phyloP scores from a whole-genome alignment of 208 protist species.

The Entamoeba dispar region DNA sequence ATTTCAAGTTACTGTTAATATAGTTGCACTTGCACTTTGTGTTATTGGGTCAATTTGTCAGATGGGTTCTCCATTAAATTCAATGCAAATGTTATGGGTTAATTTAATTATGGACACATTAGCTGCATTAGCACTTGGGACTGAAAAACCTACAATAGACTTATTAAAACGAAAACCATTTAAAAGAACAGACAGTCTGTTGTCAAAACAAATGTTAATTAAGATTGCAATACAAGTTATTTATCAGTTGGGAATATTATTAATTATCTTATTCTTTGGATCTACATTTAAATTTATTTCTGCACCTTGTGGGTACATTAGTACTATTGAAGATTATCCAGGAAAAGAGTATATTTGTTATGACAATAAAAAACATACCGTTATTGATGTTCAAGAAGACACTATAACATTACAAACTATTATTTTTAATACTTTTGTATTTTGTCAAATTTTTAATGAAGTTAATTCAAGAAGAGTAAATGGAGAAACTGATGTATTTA shows the following conservation, averaged over 20 bases:
- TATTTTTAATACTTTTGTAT: slow-evolving; percentile 22
- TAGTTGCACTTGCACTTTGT: slow-evolving; percentile 64
- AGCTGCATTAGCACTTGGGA: slow-evolving; percentile 79
- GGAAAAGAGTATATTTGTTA: neutral
- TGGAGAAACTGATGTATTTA: neutral
- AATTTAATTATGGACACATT: slow-evolving; percentile 97
- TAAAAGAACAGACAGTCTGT: neutral
- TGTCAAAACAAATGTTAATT: slow-evolving; percentile 13
- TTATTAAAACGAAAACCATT: slow-evolving; percentile 12
- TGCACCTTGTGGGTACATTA: neutral
- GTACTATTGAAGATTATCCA: neutral
- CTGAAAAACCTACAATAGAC: slow-evolving; percentile 56
- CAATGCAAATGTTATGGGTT: slow-evolving; percentile 74
- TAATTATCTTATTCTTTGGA: neutral
- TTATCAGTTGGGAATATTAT: slow-evolving; percentile 11
- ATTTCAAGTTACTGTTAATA: slow-evolving; percentile 85
- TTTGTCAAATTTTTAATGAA: slow-evolving; percentile 25
- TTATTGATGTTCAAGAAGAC: neutral
- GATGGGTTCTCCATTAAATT: slow-evolving; percentile 11
- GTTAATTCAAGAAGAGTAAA: slow-evolving; percentile 12
- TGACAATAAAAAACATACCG: neutral
- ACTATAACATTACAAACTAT: neutral
- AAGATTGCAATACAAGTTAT: slow-evolving; percentile 1
- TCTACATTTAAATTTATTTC: neutral
- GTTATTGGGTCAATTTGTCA: slow-evolving; percentile 49